Conservation (phyloP, 2,329 filamentous ascomycete genomes). For the Cercospora brassicicola region DNA sequence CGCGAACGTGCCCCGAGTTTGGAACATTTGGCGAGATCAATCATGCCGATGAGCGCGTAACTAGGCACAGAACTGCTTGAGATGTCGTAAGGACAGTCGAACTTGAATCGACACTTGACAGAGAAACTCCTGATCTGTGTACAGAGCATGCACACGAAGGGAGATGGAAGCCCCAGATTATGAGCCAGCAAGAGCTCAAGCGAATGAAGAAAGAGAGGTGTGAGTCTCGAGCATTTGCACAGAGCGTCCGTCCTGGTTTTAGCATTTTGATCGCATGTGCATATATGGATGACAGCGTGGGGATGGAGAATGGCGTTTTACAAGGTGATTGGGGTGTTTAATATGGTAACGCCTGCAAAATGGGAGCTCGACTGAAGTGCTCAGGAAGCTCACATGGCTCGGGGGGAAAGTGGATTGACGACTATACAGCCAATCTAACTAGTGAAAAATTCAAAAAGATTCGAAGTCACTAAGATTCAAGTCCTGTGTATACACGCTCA, state of each 20-base stretch:
- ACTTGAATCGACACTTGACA: too few species aligned
- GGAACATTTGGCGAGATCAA: too few species aligned
- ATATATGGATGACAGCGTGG: not conserved
- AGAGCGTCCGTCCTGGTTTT: not conserved
- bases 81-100: too few species aligned
- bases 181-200: too few species aligned
- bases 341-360: not conserved
- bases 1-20: too few species aligned
- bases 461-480: not conserved
- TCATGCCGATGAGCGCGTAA: too few species aligned
- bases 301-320: not conserved
- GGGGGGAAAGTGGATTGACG: not conserved
- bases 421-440: not conserved
- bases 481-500: not conserved
- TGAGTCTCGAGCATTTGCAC: not conserved
- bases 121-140: too few species aligned
- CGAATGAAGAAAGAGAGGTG: not conserved
- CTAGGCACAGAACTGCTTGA: too few species aligned
- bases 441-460: not conserved
- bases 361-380: slow-evolving; percentile 1
- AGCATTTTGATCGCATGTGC: not conserved
- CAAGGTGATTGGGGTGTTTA: not conserved
- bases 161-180: too few species aligned
- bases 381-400: not conserved
- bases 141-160: too few species aligned